Percentiles rank a stretch among this genome's conserved stretches.
Conservation (phyloP, 2,329 filamentous ascomycete species). For the Lasiodiplodia hormozganensis region DNA sequence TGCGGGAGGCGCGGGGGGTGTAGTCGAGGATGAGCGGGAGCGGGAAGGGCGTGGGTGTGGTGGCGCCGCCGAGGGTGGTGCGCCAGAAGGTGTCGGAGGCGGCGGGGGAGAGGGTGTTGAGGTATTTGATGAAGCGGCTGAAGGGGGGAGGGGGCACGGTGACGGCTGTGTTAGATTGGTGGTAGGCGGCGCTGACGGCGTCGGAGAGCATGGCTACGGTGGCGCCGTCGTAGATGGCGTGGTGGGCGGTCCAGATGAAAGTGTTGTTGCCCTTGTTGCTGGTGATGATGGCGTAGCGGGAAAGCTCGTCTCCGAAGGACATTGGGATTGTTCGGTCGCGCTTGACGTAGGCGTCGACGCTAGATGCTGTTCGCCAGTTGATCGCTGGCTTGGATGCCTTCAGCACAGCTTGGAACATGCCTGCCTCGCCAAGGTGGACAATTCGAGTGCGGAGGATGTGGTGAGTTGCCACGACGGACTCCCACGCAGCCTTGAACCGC, state of each 20-base stretch:
- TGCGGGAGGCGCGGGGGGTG: slow-evolving; percentile 57
- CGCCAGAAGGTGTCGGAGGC: slow-evolving; percentile 57
- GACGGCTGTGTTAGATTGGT: slow-evolving; percentile 3
- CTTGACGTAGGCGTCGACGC: slow-evolving; percentile 44
- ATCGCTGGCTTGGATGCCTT: background rate
- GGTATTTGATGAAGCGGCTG: slow-evolving; percentile 58
- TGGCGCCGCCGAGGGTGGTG: slow-evolving; percentile 45
- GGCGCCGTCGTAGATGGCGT: slow-evolving; percentile 46
- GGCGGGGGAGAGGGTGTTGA: slow-evolving; percentile 51
- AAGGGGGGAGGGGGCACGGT: slow-evolving; percentile 40
- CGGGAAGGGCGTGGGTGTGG: slow-evolving; percentile 55
- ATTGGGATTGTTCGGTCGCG: slow-evolving; percentile 44
- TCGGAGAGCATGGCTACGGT: slow-evolving; percentile 44
- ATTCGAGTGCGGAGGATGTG: slow-evolving; percentile 42
- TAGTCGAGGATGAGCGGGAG: slow-evolving; percentile 54
- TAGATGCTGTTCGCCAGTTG: slow-evolving; percentile 8
- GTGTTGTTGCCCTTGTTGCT: slow-evolving; percentile 39
- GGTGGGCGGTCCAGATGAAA: slow-evolving; percentile 64
- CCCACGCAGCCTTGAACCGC: slow-evolving; percentile 46
- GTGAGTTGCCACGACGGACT: slow-evolving; percentile 38
- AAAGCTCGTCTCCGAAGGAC: slow-evolving; percentile 48
- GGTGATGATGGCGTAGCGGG: slow-evolving; percentile 46
- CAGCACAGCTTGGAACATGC: slow-evolving; percentile 29
- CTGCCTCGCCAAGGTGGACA: background rate
- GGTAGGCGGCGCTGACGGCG: slow-evolving; percentile 40